A percentile compares a stretch with the other conserved stretches of the same genome.
These are phyloP conservation scores for Stagonosporopsis cucurbitacearum DNA, from an alignment of 2,329 filamentous ascomycete genomes.

Conservation along the genomic window DNA sequence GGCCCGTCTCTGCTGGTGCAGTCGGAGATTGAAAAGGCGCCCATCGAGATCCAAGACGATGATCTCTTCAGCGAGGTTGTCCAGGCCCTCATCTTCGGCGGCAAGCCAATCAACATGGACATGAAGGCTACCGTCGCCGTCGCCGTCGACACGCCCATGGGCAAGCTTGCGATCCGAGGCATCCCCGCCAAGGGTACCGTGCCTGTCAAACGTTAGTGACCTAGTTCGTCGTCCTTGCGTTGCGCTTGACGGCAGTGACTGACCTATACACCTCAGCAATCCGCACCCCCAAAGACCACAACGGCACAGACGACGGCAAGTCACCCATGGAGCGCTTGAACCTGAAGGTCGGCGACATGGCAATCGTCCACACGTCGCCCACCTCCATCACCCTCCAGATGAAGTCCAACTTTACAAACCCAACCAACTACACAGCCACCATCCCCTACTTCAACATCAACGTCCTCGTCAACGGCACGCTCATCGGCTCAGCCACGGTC, in stretches of 20 bases:
- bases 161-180: conserved; percentile 78
- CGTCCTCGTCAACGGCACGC: conserved; percentile 73
- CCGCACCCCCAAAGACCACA: conserved; percentile 51
- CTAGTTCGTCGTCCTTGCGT: conserved; percentile 53
- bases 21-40: conserved; percentile 77
- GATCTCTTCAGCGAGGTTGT: conserved; percentile 81
- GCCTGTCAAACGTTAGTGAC: conserved; percentile 90
- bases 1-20: conserved; percentile 73
- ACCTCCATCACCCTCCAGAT: conserved; percentile 75
- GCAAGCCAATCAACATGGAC: conserved; percentile 70
- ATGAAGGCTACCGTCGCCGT: conserved; percentile 84
- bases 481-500: conserved; percentile 77
- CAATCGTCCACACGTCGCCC: conserved; percentile 73
- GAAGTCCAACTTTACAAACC: conserved; percentile 84
- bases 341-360: conserved; percentile 74
- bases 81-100: conserved; percentile 79
- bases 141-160: conserved; percentile 80
- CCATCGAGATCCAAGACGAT: conserved; percentile 80
- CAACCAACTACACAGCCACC: conserved; percentile 80
- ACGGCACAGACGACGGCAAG: conserved; percentile 26
- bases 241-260: conserved; percentile 32
- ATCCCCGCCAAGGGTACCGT: conserved; percentile 85
- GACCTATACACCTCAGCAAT: conserved; percentile 46
- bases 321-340: conserved; percentile 60
- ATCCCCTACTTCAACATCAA: conserved; percentile 84